phyloP scores from a whole-genome alignment of 2,329 filamentous ascomycete genomes.

The Knoxdaviesia capensis region DNA sequence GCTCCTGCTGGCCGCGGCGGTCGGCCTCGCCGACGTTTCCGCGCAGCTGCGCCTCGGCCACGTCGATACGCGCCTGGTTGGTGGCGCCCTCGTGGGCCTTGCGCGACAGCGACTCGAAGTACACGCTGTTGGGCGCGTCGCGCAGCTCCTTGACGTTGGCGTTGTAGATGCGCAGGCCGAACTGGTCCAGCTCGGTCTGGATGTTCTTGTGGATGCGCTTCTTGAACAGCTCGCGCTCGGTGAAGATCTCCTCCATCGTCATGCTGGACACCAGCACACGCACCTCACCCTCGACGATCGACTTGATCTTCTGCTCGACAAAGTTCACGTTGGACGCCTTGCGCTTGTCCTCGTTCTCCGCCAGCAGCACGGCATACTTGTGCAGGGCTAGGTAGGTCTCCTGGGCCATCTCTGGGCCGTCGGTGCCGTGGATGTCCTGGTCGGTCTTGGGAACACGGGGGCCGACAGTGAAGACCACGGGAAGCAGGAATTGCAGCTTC shows the following conservation, averaged over 20 bases:
- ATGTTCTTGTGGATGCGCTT: slow-evolving; percentile 55
- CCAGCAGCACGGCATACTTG: slow-evolving; percentile 68
- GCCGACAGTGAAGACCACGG: slow-evolving; percentile 72
- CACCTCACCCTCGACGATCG: slow-evolving; percentile 78
- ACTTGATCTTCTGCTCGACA: slow-evolving; percentile 71
- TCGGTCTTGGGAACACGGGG: slow-evolving; percentile 48
- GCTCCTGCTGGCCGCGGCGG: slow-evolving; percentile 61
- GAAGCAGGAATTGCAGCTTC: slow-evolving; percentile 65
- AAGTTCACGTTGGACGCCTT: slow-evolving; percentile 28
- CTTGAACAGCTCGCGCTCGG: slow-evolving; percentile 59
- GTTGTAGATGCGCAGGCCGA: slow-evolving; percentile 54
- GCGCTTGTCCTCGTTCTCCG: slow-evolving; percentile 38
- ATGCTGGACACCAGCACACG: slow-evolving; percentile 66
- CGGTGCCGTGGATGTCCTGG: slow-evolving; percentile 15
- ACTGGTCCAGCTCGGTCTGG: slow-evolving; percentile 58
- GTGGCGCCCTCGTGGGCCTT: slow-evolving; percentile 74
- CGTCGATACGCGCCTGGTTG: slow-evolving; percentile 44
- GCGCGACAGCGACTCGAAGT: slow-evolving; percentile 62
- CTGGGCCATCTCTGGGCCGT: slow-evolving; percentile 22
- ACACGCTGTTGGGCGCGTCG: slow-evolving; percentile 62
- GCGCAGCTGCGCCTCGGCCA: slow-evolving; percentile 40
- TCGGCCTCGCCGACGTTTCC: slow-evolving; percentile 62
- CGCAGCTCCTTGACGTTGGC: slow-evolving; percentile 73
- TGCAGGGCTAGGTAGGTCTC: slow-evolving; percentile 37
- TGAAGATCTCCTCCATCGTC: slow-evolving; percentile 88